Evolutionary conservation across 2,329 filamentous ascomycete species (phyloP), one percentile per base, ranked within the genome.

Genomic region (Nemania sp.): DNA sequence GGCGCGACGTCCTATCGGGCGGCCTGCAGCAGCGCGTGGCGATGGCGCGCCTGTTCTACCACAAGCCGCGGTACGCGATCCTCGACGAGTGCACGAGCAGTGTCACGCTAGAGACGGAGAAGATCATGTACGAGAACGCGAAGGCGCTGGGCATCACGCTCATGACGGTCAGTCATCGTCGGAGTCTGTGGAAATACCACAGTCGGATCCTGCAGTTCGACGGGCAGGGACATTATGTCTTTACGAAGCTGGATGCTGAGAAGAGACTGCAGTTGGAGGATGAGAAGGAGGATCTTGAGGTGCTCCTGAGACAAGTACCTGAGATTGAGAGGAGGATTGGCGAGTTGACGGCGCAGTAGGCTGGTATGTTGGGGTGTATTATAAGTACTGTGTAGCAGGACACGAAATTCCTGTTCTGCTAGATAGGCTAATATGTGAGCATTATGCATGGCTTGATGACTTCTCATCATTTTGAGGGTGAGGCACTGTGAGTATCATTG

Each of bases 161-260:
- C 59, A 97, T 99, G 90, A 99, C 94, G 0, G 94, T 99, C 20
- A 91, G 86, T 61, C 94, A 99, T 72, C 80, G 94, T 7, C 79
- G 91, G 58, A 96, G 90, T 74, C 73, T 99, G 64, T 99, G 94
- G 94, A 92, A 94, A 72, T 97, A 99, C 71, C 94, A 99, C 72
- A 88, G 85, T 62, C 88, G 88, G 72, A 97, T 99, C 56, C 73
- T 99, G 68, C 94, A 99, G 72, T 99, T 99, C 70, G 93, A 97
- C 71, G 94, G 94, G 0, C 90, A 96, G 72, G 94, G 94, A 0
- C 80, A 91, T 45, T 96, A 90, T 66, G 84, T 97, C 30, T 99
- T 99, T 67, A 95, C 91, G 0, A 83, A 82, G 52, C 76, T 99
- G 44, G 94, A 99, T 72, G 93, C 93, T 15, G 93, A 97, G 64